Evolutionary conservation across 2,329 filamentous ascomycete genomes (phyloP).

Genomic region (Stemphylium lycopersici): DNA sequence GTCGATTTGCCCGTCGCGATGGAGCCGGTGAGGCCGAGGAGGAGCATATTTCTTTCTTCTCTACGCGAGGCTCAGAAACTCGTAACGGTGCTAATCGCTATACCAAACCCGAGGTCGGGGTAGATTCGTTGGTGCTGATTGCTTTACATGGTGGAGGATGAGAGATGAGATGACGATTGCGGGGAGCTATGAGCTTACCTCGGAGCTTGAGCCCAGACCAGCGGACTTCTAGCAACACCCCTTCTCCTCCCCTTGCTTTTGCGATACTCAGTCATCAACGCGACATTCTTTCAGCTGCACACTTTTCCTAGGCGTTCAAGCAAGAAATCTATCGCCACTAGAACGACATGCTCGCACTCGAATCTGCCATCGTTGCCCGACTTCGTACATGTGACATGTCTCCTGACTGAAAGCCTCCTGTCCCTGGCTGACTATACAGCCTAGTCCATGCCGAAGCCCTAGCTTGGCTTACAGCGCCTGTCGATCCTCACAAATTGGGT

Average conservation of each 20-base stretch:
- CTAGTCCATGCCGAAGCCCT: background rate
- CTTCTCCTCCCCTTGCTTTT: background rate
- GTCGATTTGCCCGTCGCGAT: slow-evolving; percentile 99
- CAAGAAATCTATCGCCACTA: too few species aligned
- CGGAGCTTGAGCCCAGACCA: slow-evolving; percentile 13
- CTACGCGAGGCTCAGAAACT: background rate
- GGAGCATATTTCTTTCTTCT: slow-evolving; percentile 68
- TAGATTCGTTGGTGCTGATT: background rate
- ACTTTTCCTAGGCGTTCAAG: too few species aligned
- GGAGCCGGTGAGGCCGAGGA: slow-evolving; percentile 94
- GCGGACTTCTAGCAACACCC: background rate
- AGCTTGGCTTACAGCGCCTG: background rate
- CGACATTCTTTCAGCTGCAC: too few species aligned
- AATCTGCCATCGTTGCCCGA: background rate
- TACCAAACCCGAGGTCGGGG: background rate
- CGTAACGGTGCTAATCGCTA: background rate
- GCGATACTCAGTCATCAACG: too few species aligned
- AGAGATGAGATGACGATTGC: slow-evolving; percentile 15
- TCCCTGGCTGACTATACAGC: background rate
- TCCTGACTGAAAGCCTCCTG: background rate
- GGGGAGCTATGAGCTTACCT: slow-evolving; percentile 17
- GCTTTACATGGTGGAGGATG: slow-evolving; percentile 8
- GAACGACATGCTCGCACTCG: too few species aligned
- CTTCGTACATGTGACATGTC: background rate
- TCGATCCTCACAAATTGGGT: background rate